Conservation (phyloP, 768 basidiomycete genomes). For the Gautieria morchelliformis region DNA sequence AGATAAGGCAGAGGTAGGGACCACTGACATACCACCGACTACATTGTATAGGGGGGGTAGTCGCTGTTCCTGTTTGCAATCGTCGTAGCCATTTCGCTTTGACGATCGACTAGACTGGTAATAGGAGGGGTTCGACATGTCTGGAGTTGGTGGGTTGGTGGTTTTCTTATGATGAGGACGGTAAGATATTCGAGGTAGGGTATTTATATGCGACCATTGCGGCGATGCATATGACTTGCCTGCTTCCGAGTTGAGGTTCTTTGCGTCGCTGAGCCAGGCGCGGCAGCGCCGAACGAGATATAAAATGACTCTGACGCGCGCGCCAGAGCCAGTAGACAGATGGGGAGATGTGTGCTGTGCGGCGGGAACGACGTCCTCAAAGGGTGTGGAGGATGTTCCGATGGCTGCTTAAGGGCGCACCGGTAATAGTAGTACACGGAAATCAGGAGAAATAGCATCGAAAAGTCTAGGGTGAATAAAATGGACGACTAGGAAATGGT, state of each 20-base stretch:
- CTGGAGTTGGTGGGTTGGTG: background rate
- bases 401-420: background rate
- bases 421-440: background rate
- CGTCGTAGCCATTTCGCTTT: background rate
- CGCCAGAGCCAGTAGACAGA: background rate
- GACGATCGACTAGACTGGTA: background rate
- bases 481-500: too few relatives aligned
- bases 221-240: constrained; percentile 2
- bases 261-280: background rate
- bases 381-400: background rate
- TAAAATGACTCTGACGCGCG: constrained; percentile 1
- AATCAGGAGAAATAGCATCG: too few relatives aligned
- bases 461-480: too few relatives aligned
- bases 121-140: background rate
- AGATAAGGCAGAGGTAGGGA: background rate
- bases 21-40: background rate
- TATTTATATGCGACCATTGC: background rate
- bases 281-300: background rate
- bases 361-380: background rate
- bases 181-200: background rate
- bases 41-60: background rate
- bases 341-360: background rate
- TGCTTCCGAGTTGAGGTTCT: background rate
- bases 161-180: background rate
- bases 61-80: background rate